phyloP scores from a whole-genome alignment of 1,284 basidiomycete species.

The Trametes versicolor region DNA sequence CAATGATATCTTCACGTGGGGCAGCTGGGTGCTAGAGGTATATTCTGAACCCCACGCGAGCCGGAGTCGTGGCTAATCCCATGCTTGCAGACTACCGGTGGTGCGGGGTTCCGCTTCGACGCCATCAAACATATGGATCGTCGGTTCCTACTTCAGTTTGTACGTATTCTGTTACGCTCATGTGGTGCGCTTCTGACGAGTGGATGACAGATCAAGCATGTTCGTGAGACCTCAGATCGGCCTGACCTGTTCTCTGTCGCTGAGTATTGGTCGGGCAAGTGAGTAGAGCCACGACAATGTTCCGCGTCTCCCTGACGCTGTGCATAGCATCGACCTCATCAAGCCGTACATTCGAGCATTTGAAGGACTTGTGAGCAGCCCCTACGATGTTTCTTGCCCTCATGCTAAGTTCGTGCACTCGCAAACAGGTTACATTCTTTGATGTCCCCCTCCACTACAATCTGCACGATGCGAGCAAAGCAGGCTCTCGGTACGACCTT shows the following conservation, averaged over 20 bases:
- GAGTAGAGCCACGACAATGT: constrained; percentile 35
- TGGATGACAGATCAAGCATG: constrained; percentile 60
- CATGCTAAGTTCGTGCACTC: background rate
- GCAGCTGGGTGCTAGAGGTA: constrained; percentile 73
- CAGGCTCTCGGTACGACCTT: constrained; percentile 70
- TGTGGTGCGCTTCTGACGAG: constrained; percentile 44
- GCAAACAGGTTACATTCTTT: constrained; percentile 73
- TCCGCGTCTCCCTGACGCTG: constrained; percentile 1
- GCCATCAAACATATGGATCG: constrained; percentile 89
- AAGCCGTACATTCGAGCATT: constrained; percentile 68
- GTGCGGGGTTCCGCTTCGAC: constrained; percentile 86
- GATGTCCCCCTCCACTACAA: constrained; percentile 83
- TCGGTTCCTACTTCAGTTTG: constrained; percentile 71
- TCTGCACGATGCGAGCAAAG: constrained; percentile 70
- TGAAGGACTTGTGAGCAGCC: constrained; percentile 62
- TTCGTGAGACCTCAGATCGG: constrained; percentile 54
- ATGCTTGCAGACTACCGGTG: constrained; percentile 73
- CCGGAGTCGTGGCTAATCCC: constrained; percentile 4
- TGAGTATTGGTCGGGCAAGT: constrained; percentile 81
- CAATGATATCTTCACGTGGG: constrained; percentile 73
- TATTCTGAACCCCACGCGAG: background rate
- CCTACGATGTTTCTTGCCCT: background rate
- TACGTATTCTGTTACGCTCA: constrained; percentile 49
- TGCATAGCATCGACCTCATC: constrained; percentile 57
- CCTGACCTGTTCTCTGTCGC: constrained; percentile 74